Evolutionary conservation across 495 filamentous ascomycete genomes (phyloP), one percentile per base, ranked within the genome.

Genomic region (Cryomyces minteri): DNA sequence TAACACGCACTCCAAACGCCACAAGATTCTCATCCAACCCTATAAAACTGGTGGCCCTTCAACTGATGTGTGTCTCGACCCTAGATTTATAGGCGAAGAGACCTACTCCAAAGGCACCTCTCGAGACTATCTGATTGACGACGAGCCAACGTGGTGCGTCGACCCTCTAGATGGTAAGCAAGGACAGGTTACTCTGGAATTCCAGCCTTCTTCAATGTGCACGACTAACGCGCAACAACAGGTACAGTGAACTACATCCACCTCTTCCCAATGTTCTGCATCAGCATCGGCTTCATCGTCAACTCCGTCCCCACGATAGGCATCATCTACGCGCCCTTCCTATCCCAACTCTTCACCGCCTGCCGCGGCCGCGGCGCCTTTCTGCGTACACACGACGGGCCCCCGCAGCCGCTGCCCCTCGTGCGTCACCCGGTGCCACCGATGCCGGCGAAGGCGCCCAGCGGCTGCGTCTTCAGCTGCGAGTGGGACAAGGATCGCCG

Each of bases 401-500:
- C 76, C 52, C 71, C 62, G 4, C 67, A 69, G 48, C 66, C 48
- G 1, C 66, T 80, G 5, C 77, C 77, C 0, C 64, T 80, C 10
- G 54, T 79, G 12, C 67, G 65, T 25, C 67, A 70, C 34, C 73
- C 74, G 0, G 53, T 74, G 45, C 71, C 74, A 28, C 69, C 74
- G 1, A 64, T 82, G 61, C 77, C 78, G 0, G 49, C 54, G n/a
- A 68, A 68, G 31, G 78, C 78, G 5, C 79, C 79, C 2, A 66
- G 65, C 4, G 69, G 74, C n/a, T 83, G 79, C 47, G 63, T 80
- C 25, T 77, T 83, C 54, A 66, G 70, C 3, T 82, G 75, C 52
- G 79, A 83, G 49, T 83, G 78, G 78, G 79, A 78, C 2, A 83
- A 83, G 55, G 78, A 82, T 48, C 66, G 79, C 31, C 66, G 70